phyloP scores from a whole-genome alignment of 164 flowering plant species.

The Annona squamosa region DNA sequence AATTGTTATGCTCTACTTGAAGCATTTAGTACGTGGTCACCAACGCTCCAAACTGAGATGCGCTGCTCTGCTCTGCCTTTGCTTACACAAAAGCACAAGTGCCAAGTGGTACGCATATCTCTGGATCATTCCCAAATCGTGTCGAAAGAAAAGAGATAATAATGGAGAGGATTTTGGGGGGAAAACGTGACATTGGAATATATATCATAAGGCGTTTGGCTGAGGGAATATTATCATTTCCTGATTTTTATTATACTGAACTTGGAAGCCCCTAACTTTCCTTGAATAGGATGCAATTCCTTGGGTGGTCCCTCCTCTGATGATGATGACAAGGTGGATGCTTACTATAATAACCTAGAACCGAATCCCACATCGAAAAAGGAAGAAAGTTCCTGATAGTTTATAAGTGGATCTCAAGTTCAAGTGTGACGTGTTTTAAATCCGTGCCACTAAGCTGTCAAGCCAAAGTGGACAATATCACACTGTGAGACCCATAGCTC shows the following conservation, averaged over 20 bases:
- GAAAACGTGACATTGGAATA: not conserved
- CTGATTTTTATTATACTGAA: not conserved
- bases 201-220: not conserved
- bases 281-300: not conserved
- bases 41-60: too few species aligned
- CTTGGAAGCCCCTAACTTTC: not conserved
- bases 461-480: too few species aligned
- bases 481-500: too few species aligned
- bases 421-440: too few species aligned
- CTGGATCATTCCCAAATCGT: not conserved
- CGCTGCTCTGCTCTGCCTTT: not conserved
- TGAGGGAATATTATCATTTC: not conserved
- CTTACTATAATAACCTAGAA: too few species aligned
- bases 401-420: too few species aligned
- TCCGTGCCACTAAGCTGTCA: too few species aligned
- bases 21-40: too few species aligned
- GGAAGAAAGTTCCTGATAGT: too few species aligned
- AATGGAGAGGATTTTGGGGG: not conserved
- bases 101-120: not conserved
- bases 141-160: not conserved
- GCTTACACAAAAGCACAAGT: not conserved
- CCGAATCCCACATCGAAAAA: too few species aligned
- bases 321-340: not conserved
- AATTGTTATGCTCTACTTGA: too few species aligned
- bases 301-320: not conserved